A percentile compares a stretch with the other conserved stretches of the same genome.
phyloP scores from a whole-genome alignment of 1,284 basidiomycete species.

The Fistulinella cinereoalba region DNA sequence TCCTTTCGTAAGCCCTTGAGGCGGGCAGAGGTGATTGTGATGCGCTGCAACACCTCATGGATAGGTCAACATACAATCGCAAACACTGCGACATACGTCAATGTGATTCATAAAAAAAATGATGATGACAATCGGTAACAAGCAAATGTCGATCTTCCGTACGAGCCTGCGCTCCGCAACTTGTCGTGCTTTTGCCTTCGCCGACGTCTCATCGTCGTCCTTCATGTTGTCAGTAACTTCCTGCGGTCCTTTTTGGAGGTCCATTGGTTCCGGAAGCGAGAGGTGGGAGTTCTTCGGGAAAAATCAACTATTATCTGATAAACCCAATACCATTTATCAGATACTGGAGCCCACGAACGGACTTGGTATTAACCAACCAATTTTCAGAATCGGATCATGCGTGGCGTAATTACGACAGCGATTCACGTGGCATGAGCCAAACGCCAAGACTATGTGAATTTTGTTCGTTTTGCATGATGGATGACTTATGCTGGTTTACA shows the following conservation, averaged over 20 bases:
- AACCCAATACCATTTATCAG: background rate
- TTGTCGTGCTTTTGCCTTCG: conserved; percentile 7
- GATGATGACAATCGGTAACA: conserved; percentile 59
- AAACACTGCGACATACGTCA: conserved; percentile 46
- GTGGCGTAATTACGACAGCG: background rate
- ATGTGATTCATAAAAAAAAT: conserved; percentile 72
- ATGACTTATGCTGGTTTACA: too few relatives aligned
- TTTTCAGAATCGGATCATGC: background rate
- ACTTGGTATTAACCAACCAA: background rate
- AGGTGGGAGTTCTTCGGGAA: background rate
- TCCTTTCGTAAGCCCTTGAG: conserved; percentile 60
- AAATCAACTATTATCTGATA: background rate
- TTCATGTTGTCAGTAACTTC: background rate
- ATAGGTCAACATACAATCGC: background rate
- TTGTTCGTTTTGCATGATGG: too few relatives aligned
- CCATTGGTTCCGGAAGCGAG: too few relatives aligned
- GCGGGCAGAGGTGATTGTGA: conserved; percentile 56
- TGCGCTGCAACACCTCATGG: conserved; percentile 41
- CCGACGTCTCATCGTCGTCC: background rate
- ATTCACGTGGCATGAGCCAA: too few relatives aligned
- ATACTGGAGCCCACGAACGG: background rate
- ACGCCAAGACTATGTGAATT: too few relatives aligned
- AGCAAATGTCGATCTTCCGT: conserved; percentile 54
- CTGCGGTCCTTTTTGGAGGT: too few relatives aligned
- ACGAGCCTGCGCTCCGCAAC: conserved; percentile 43